phyloP scores from a whole-genome alignment of 495 filamentous ascomycete genomes.

The Lasiosphaeria miniovina region DNA sequence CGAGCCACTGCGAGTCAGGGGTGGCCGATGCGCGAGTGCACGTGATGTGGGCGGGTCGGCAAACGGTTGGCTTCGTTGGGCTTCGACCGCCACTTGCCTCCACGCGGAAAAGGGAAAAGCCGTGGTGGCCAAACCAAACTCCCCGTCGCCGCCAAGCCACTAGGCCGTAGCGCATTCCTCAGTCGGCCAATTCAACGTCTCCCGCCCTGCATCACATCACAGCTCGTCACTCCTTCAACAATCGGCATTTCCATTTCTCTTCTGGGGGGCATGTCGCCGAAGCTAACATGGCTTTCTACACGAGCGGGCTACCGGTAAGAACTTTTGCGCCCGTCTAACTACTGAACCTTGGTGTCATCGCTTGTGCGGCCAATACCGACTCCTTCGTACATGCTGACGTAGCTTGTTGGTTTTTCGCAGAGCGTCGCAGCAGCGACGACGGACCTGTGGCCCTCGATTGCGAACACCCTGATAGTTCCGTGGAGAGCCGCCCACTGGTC shows the following conservation, averaged over 20 bases:
- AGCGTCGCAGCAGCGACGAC: slow-evolving; percentile 48
- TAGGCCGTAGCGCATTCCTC: not conserved
- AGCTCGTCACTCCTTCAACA: slow-evolving; percentile 3
- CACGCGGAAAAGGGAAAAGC: slow-evolving; percentile 11
- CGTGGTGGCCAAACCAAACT: slow-evolving; percentile 13
- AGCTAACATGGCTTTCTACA: slow-evolving; percentile 41
- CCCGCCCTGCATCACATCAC: slow-evolving; percentile 13
- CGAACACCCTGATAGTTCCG: slow-evolving; percentile 44
- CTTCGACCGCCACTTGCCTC: not conserved
- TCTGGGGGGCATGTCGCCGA: slow-evolving; percentile 9
- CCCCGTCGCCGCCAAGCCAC: slow-evolving; percentile 3
- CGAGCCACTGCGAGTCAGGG: no score
- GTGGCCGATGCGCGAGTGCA: no score
- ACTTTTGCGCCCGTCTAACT: not conserved
- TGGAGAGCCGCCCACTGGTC: slow-evolving; percentile 30
- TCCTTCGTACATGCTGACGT: not conserved
- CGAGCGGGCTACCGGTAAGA: slow-evolving; percentile 42
- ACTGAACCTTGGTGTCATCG: no score
- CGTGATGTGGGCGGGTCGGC: no score
- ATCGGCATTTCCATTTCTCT: not conserved
- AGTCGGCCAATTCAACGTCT: slow-evolving; percentile 11
- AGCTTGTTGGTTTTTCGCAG: slow-evolving; percentile 26
- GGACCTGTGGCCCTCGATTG: slow-evolving; percentile 56
- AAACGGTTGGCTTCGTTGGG: no score
- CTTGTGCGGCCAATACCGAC: not conserved